These are phyloP conservation scores for Pseudocercospora crystallina DNA, from an alignment of 2,329 filamentous ascomycete genomes.

Conservation along the genomic window DNA sequence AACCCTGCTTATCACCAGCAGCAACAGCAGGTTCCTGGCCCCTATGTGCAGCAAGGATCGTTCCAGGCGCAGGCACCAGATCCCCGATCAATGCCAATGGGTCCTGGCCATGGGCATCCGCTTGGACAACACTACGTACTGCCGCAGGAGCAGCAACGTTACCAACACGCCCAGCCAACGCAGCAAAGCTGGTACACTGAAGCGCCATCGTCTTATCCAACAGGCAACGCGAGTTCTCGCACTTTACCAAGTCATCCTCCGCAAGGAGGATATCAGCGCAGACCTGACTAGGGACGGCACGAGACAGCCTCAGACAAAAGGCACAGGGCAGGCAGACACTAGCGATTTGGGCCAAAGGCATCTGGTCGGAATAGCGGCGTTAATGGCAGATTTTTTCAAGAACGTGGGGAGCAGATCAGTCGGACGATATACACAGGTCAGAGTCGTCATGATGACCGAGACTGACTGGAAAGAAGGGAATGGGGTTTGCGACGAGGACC, in stretches of 20 bases:
- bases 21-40: neutral
- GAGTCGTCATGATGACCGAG: too few species aligned
- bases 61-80: neutral
- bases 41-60: neutral
- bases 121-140: constrained; percentile 4
- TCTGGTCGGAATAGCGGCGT: too few species aligned
- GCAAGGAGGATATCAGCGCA: neutral
- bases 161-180: constrained; percentile 3
- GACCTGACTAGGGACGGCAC: too few species aligned
- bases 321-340: too few species aligned
- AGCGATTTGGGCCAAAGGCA: too few species aligned
- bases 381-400: too few species aligned
- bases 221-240: too few species aligned
- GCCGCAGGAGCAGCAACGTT: constrained; percentile 10
- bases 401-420: too few species aligned
- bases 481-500: too few species aligned
- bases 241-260: neutral
- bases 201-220: neutral
- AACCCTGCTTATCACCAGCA: constrained; percentile 7
- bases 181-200: constrained; percentile 8
- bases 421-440: too few species aligned
- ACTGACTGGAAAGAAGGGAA: too few species aligned
- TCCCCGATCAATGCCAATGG: neutral
- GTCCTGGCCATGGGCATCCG: neutral
- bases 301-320: too few species aligned